Base-by-base conservation (phyloP, 345 rosid species). In the Luvunga scandens region DNA sequence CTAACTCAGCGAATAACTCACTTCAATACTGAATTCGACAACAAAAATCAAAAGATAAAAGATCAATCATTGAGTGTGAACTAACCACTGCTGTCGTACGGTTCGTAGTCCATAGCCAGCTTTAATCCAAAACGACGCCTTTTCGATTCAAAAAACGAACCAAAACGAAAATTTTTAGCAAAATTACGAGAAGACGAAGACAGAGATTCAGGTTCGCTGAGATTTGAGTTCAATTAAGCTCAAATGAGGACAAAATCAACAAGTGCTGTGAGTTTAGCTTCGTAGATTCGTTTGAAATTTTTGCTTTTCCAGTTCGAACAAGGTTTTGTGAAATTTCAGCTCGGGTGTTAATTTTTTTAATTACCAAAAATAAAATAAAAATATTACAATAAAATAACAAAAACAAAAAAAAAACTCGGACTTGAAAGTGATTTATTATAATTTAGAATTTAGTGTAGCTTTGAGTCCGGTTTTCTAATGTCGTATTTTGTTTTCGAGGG, bases 71-170 rank as follows among this genome's bases (percentile, higher is more conserved):
- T 50, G 66, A 56, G 39, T 74, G 74, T 42, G 75, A 84, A 90
- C 94, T 87, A 68, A 90, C 97, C 94, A 73, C 94, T 92, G 88
- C 93, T 92, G 80, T 90, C 97, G 60, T 78, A 89, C 9, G 97
- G 83, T 70, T 90, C 91, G 89, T 85, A 90, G 73, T 92, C 91
- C 94, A 92, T 92, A 68, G 85, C 85, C 86, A 81, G 84, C 76
- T 77, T 78, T 72, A 16, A 4, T 60, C 39, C 39, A 18, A 50
- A 69, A 57, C 5, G 21, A 62, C 22, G 19, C 59, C 71, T 13
- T 66, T 34, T 66, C 7, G 57, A 56, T 18, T 61, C 66, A n/a
- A 9, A 48, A 48, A 48, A 48, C 62, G 31, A 42, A 64, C 27
- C 53, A 25, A 31, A 65, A 6, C 71, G 18, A 6, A 67, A 66